These are phyloP conservation scores for Magnolia sinica DNA, from an alignment of 164 flowering plant genomes.

Conservation along the genomic window DNA sequence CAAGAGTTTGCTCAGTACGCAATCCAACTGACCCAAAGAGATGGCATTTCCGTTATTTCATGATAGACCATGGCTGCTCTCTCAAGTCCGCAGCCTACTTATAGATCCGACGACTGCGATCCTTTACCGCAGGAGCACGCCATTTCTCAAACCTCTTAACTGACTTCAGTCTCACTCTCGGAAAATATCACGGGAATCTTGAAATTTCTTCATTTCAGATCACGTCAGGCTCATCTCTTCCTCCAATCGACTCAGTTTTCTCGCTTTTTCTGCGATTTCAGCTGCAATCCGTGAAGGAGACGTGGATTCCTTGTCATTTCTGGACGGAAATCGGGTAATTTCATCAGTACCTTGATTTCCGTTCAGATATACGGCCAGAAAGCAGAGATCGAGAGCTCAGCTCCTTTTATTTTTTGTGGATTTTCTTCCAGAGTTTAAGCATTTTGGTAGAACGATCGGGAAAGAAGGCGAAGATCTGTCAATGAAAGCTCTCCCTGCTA, in stretches of 20 bases:
- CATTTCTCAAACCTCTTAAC: not conserved
- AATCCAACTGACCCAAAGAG: too few species aligned
- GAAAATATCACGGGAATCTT: not conserved
- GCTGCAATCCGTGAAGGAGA: slow-evolving; percentile 12
- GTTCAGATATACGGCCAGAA: not conserved
- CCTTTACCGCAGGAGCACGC: not conserved
- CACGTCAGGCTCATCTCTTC: not conserved
- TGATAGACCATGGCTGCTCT: too few species aligned
- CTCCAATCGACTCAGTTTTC: not conserved
- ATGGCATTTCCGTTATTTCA: too few species aligned
- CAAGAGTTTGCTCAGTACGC: too few species aligned
- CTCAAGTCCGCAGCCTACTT: too few species aligned
- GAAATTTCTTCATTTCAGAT: not conserved
- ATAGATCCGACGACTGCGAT: too few species aligned
- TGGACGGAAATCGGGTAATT: not conserved
- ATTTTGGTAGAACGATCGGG: not conserved
- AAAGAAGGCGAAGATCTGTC: not conserved
- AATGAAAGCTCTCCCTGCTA: not conserved
- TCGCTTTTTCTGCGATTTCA: slow-evolving; percentile 10
- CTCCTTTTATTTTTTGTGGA: too few species aligned
- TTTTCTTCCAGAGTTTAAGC: not conserved
- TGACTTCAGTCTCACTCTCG: not conserved
- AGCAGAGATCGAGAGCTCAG: not conserved
- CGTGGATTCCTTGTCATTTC: slow-evolving; percentile 10
- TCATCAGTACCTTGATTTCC: not conserved